Base-by-base conservation (phyloP, 202 grass and related monocot genomes). In the Elaeis oleifera region DNA sequence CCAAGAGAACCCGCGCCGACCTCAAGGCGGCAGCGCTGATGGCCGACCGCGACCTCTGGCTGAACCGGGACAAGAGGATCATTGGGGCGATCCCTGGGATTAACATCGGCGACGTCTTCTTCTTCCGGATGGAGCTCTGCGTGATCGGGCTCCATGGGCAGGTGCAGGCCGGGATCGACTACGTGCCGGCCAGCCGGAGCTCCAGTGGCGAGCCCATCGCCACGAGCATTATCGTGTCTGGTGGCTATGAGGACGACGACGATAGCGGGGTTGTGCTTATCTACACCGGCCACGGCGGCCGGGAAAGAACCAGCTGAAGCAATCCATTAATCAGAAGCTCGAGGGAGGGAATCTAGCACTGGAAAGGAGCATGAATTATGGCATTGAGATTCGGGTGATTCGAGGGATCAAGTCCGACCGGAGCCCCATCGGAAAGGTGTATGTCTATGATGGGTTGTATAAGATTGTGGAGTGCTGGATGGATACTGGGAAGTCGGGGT, bases 201-300 rank as follows among this genome's bases (percentile, higher is more conserved):
- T 62, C 82, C 5, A 89, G 79, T 0, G 94, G 94, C 23, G 85
- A 99, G 60, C 94, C 94, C 28, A 81, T 99, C 31, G 94, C 94
- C 7, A 99, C 94, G 50, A 90, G 86, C 22, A 84, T 99, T 24
- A 92, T 99, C 28, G 94, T 99, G 19, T 99, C 94, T 18, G 94
- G 94, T 59, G 88, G 94, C 59, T 99, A 99, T 58, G 94, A 99
- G 72, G 94, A 99, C 44, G 88, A 99, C 51, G 94, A 92, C 23
- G 94, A 99, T 67, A 81, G 72, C n/a, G 94, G 94, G 14, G 77
- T 86, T 3, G 36, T 99, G 52, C 79, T 99, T 53, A 84, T 92
- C 58, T 99, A 99, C 82, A 99, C 94, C 0, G 94, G 94, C 25
- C 94, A 99, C 48, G 94, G 94, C 15, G 94, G 94, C 52, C 84